Percentiles rank a stretch among this genome's conserved stretches.
Conservation (phyloP, 768 basidiomycete genomes). For the Leccinum rimulosum region DNA sequence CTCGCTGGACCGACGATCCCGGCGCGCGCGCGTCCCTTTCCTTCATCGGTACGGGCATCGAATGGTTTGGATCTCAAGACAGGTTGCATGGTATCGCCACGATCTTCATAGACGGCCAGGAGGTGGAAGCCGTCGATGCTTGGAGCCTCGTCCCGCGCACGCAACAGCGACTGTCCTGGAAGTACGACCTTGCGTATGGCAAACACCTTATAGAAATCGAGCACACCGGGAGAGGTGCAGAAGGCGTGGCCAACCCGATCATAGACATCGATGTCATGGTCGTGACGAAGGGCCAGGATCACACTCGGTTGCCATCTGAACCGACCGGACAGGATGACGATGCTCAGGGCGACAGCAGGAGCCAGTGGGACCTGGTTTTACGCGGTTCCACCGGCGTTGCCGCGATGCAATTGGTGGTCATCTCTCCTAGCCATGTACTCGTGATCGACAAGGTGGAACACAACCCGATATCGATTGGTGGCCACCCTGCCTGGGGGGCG, state of each 20-base stretch:
- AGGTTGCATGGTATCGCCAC: conserved; percentile 51
- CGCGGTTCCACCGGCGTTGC: conserved; percentile 71
- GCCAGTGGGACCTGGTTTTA: conserved; percentile 57
- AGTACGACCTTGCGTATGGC: conserved; percentile 46
- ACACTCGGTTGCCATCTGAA: background rate
- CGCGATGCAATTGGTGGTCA: conserved; percentile 73
- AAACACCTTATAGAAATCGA: conserved; percentile 65
- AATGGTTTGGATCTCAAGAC: conserved; percentile 70
- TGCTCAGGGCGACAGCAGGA: background rate
- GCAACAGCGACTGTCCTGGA: conserved; percentile 68
- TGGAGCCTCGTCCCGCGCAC: conserved; percentile 37
- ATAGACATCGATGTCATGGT: conserved; percentile 68
- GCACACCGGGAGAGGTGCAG: conserved; percentile 46
- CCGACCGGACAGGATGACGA: conserved; percentile 1
- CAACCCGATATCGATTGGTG: conserved; percentile 69
- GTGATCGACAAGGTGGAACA: conserved; percentile 86
- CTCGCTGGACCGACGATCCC: conserved; percentile 47
- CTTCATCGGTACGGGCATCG: conserved; percentile 73
- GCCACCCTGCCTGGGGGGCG: conserved; percentile 81
- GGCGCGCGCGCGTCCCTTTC: conserved; percentile 53
- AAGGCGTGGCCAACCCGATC: conserved; percentile 32
- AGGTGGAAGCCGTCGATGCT: conserved; percentile 44
- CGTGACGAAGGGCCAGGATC: conserved; percentile 45
- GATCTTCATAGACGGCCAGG: conserved; percentile 58
- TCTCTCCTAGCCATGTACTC: conserved; percentile 68